These are phyloP conservation scores for Plasmodium gallinaceum DNA, from an alignment of 169 alveolate species.

Conservation along the genomic window DNA sequence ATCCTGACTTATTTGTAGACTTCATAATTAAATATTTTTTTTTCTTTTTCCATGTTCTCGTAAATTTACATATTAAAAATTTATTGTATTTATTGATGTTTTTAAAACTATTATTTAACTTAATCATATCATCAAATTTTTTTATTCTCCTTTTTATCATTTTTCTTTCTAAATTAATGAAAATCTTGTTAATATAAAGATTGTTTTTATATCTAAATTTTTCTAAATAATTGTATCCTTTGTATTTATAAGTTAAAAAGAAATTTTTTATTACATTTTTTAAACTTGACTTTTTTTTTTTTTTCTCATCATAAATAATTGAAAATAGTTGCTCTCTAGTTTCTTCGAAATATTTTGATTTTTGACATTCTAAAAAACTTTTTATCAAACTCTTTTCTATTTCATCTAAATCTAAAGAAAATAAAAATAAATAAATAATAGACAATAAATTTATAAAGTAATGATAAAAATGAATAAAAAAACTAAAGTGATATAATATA, in stretches of 20 bases:
- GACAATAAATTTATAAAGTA: neutral
- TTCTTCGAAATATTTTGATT: conserved; percentile 2
- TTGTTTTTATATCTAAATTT: conserved; percentile 29
- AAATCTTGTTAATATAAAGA: conserved; percentile 30
- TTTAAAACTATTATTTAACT: conserved; percentile 31
- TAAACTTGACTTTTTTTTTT: conserved; percentile 23
- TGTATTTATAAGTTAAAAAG: conserved; percentile 22
- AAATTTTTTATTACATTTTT: conserved; percentile 34
- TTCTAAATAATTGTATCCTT: conserved; percentile 27
- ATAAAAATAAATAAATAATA: too few species aligned
- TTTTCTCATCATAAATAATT: conserved; percentile 45
- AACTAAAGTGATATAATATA: neutral
- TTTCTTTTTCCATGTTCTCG: conserved; percentile 17
- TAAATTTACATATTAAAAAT: conserved; percentile 30
- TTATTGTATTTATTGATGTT: conserved; percentile 48
- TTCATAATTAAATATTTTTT: conserved; percentile 44
- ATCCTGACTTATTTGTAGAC: conserved; percentile 1
- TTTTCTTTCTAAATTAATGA: conserved; percentile 30
- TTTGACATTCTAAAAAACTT: conserved; percentile 9
- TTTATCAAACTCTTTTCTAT: neutral
- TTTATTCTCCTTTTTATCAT: conserved; percentile 50
- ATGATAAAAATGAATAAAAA: neutral
- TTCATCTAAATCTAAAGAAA: conserved; percentile 21
- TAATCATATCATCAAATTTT: conserved; percentile 36
- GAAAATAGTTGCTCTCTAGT: conserved; percentile 26